Conservation (phyloP, 805 yeast genomes). For the Teunomyces panamensis region DNA sequence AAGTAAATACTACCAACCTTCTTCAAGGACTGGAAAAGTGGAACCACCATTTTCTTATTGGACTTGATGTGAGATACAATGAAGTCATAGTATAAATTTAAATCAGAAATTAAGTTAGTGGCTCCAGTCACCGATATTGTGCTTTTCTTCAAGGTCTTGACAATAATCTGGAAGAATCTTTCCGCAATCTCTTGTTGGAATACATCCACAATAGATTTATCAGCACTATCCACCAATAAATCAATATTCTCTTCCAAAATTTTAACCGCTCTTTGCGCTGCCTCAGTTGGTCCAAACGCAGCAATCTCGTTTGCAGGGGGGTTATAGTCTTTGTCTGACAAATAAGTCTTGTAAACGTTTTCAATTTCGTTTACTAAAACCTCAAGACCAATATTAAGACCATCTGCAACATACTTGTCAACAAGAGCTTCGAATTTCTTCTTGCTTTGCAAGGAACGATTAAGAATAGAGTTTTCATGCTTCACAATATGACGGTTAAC, state of each 20-base stretch:
- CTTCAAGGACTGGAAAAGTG: slow-evolving; percentile 75
- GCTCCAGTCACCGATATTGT: slow-evolving; percentile 82
- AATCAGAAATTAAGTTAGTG: slow-evolving; percentile 72
- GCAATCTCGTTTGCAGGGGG: slow-evolving; percentile 33
- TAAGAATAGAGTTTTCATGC: slow-evolving; percentile 71
- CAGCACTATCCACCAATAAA: slow-evolving; percentile 77
- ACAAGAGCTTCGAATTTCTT: slow-evolving; percentile 76
- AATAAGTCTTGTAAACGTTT: slow-evolving; percentile 51
- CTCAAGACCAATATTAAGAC: slow-evolving; percentile 88
- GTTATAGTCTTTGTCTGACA: slow-evolving; percentile 60
- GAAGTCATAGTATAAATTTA: slow-evolving; percentile 76
- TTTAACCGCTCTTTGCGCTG: slow-evolving; percentile 61
- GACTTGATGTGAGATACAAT: slow-evolving; percentile 47
- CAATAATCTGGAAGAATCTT: slow-evolving; percentile 71
- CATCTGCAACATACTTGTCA: slow-evolving; percentile 89
- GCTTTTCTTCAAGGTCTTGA: slow-evolving; percentile 70
- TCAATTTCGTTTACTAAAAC: slow-evolving; percentile 82
- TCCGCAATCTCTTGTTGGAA: slow-evolving; percentile 94
- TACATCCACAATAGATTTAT: slow-evolving; percentile 82
- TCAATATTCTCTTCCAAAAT: slow-evolving; percentile 70
- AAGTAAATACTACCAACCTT: slow-evolving; percentile 82
- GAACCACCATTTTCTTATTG: slow-evolving; percentile 65
- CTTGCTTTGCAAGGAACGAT: slow-evolving; percentile 74
- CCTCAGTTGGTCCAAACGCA: slow-evolving; percentile 46
- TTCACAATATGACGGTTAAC: slow-evolving; percentile 56